Evolutionary conservation across 345 rosid genomes (phyloP).

Genomic region (Ceriops zippeliana): DNA sequence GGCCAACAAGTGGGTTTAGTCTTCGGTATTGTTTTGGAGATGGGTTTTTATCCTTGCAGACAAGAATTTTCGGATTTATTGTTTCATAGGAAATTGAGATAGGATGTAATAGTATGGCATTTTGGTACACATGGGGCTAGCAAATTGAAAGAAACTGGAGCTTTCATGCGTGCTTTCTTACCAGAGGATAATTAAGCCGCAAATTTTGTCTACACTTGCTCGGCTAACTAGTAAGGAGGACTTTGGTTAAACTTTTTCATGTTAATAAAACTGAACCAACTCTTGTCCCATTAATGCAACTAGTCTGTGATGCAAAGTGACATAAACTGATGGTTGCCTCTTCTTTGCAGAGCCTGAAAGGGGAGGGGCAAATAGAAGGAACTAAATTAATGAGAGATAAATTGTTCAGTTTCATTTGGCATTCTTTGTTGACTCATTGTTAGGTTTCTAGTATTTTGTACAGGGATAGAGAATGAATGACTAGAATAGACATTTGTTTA

Average conservation of each 20-base stretch:
- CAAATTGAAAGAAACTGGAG: not conserved
- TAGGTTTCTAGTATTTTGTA: no score
- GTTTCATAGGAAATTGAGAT: not conserved
- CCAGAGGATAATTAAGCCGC: not conserved
- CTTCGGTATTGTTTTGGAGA: not conserved
- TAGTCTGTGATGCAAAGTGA: no score
- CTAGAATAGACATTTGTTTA: not conserved
- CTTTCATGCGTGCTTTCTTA: not conserved
- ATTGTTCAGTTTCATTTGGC: no score
- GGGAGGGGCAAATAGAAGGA: no score
- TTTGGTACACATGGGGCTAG: no score
- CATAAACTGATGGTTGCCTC: not conserved
- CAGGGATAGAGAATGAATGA: no score
- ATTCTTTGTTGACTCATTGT: no score
- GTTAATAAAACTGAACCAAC: not conserved
- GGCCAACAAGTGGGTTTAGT: no score
- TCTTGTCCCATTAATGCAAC: no score
- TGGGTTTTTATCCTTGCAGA: not conserved
- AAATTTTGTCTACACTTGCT: not conserved
- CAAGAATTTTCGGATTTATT: not conserved
- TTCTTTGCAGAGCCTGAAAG: not conserved
- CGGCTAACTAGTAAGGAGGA: not conserved
- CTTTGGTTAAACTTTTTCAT: not conserved
- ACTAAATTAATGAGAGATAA: no score
- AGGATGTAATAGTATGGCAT: no score